These are phyloP conservation scores for Chaetomiaceae sp. DNA, from an alignment of 2,329 filamentous ascomycete species.

Conservation along the genomic window DNA sequence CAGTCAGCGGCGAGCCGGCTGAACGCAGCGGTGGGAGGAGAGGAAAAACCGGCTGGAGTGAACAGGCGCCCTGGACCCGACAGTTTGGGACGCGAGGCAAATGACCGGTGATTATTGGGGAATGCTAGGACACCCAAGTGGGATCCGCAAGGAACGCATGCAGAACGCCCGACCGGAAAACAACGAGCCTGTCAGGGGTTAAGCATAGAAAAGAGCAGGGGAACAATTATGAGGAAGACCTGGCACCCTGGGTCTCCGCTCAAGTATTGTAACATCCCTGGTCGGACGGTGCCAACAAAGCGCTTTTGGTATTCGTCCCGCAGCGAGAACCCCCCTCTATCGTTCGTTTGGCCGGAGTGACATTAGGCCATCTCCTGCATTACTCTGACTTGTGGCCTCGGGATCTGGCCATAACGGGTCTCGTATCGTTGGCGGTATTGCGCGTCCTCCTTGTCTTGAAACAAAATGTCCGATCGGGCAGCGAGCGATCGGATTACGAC, in stretches of 20 bases:
- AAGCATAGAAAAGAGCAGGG: too few species aligned
- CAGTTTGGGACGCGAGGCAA: constrained; percentile 20
- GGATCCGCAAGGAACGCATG: too few species aligned
- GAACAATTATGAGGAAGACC: too few species aligned
- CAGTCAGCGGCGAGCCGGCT: too few species aligned
- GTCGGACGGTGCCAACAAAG: constrained; percentile 5
- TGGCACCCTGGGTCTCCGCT: too few species aligned
- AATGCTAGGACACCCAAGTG: too few species aligned
- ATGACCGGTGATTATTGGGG: constrained; percentile 3
- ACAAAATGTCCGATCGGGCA: neutral
- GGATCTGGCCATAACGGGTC: neutral
- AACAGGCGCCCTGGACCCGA: constrained; percentile 16
- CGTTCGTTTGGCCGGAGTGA: neutral
- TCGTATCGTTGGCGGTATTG: neutral
- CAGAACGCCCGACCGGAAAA: neutral
- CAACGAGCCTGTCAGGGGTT: too few species aligned
- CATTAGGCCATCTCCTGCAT: neutral
- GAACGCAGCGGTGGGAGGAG: constrained; percentile 8
- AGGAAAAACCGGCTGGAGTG: constrained; percentile 9
- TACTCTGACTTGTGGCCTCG: neutral
- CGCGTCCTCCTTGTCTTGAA: neutral
- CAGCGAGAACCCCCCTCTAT: constrained; percentile 12
- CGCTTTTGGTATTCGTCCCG: constrained; percentile 1
- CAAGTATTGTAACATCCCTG: too few species aligned
- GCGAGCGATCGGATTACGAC: constrained; percentile 5